Percentiles rank a stretch among this genome's conserved stretches.
These are phyloP conservation scores for Daldinia loculata DNA, from an alignment of 495 filamentous ascomycete genomes.

Conservation along the genomic window DNA sequence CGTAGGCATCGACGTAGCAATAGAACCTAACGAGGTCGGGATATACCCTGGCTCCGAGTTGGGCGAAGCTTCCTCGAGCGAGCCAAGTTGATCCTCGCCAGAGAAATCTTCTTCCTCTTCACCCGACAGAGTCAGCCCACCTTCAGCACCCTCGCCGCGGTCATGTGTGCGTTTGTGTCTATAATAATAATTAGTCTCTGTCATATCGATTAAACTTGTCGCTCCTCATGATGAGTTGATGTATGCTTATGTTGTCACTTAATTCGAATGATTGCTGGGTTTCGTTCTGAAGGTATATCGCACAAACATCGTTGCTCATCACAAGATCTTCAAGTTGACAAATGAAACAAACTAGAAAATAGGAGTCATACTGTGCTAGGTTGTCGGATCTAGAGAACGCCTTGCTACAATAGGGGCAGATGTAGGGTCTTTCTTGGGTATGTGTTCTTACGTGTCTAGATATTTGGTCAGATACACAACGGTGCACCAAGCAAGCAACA, in stretches of 20 bases:
- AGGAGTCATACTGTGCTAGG: constrained; percentile 85
- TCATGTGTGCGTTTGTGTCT: constrained; percentile 98
- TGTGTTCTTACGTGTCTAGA: constrained; percentile 98
- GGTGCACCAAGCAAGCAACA: constrained; percentile 53
- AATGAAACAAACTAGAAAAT: constrained; percentile 43
- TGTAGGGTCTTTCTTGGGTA: constrained; percentile 98
- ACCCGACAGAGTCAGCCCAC: constrained; percentile 68
- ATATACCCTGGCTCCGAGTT: constrained; percentile 66
- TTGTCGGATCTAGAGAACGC: constrained; percentile 98
- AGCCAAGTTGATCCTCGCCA: constrained; percentile 74
- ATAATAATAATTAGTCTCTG: constrained; percentile 48
- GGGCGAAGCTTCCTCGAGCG: constrained; percentile 78
- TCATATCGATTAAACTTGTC: constrained; percentile 27
- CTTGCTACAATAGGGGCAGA: constrained; percentile 96
- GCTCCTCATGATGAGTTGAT: constrained; percentile 49
- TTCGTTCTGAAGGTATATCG: constrained; percentile 37
- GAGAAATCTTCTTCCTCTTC: constrained; percentile 80
- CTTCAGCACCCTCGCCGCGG: constrained; percentile 75
- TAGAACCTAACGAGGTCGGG: constrained; percentile 53
- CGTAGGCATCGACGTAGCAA: constrained; percentile 46
- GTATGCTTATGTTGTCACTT: constrained; percentile 42
- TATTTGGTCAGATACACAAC: constrained; percentile 64
- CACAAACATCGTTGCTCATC: constrained; percentile 51
- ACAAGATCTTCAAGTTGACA: constrained; percentile 47
- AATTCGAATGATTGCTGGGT: constrained; percentile 38